Evolutionary conservation across 1,139 yeast genomes (phyloP), one percentile per base, ranked within the genome.

Genomic region (Komagataea norvegica): DNA sequence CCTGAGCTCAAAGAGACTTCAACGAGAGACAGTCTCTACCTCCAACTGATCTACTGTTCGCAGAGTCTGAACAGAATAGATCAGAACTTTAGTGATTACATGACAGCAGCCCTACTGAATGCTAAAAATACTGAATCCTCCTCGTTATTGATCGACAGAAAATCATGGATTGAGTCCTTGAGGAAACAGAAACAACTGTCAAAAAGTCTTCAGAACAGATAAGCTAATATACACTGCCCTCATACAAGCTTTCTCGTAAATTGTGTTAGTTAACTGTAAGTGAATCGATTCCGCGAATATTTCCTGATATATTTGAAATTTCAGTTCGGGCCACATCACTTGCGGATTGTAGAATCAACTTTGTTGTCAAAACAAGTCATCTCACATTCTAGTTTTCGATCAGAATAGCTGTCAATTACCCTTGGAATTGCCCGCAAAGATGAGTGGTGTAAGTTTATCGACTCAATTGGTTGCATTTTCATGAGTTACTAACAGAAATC

Each of bases 41-140:
- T 85, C 15, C 95, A 86, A 57, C 61, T 85, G 31, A 75, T 84
- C 2, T 86, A 85, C 57, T 77, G 91, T 41, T 78, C 91, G 25
- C 84, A 79, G 50, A 80, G 91, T 7, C 65, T 86, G 43, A 75
- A 83, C 1, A 68, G 87, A 43, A 77, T 77, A 20, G 81, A 85
- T 14, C 78, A 76, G 3, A 87, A 83, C 49, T 84, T 85, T 55
- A 77, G 76, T 46, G 77, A 36, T 53, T 65, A 20, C 55, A 67
- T 55, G 71, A 43, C 49, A 2, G 37, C 42, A 3, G 18, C 37
- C 11, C 19, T 54, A 3, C 36, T 52, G 8, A 54, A 49, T 27
- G 18, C 41, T 2, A 42, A 36, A 15, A 17, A 5, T 5, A 31
- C 29, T 5, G 37, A 27, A 6, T 33, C 25, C 4, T 10, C 23